Evolutionary conservation across 2,329 filamentous ascomycete genomes (phyloP).

Genomic region (Fusarium nematophilum): DNA sequence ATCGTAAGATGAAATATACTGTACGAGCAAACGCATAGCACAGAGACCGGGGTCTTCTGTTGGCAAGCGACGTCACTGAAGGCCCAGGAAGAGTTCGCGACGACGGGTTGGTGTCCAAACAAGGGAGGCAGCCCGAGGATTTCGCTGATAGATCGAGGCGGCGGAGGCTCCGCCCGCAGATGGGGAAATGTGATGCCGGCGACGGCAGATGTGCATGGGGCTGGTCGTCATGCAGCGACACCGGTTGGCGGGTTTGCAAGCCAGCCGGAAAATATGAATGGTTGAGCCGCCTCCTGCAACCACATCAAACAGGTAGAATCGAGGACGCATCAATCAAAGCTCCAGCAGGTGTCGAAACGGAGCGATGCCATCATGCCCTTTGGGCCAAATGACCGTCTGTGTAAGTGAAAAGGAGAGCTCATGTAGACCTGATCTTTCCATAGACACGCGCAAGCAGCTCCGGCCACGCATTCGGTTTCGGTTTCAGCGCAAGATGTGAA

Average conservation of each 20-base stretch:
- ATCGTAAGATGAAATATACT: constrained; percentile 31
- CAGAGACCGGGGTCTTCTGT: constrained; percentile 6
- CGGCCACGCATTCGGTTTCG: constrained; percentile 21
- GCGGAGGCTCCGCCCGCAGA: constrained; percentile 34
- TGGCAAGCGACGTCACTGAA: constrained; percentile 36
- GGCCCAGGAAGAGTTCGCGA: constrained; percentile 24
- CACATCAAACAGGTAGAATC: constrained; percentile 2
- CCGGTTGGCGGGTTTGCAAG: constrained; percentile 26
- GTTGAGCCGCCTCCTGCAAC: constrained; percentile 3
- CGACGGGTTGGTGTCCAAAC: constrained; percentile 22
- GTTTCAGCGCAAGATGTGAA: constrained; percentile 30
- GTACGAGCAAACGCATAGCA: neutral
- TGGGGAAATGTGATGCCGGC: constrained; percentile 41
- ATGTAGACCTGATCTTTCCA: constrained; percentile 16
- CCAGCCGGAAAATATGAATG: constrained; percentile 3
- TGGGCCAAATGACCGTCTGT: constrained; percentile 18
- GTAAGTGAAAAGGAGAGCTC: constrained; percentile 26
- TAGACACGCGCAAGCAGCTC: constrained; percentile 10
- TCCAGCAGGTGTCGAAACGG: constrained; percentile 30
- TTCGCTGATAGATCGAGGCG: constrained; percentile 36
- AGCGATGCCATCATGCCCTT: constrained; percentile 26
- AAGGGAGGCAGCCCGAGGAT: constrained; percentile 16
- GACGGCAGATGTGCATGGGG: constrained; percentile 40
- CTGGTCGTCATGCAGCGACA: constrained; percentile 24
- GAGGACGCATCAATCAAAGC: constrained; percentile 14